Conservation (phyloP, 306 rosid species). For the Lablab purpureus region DNA sequence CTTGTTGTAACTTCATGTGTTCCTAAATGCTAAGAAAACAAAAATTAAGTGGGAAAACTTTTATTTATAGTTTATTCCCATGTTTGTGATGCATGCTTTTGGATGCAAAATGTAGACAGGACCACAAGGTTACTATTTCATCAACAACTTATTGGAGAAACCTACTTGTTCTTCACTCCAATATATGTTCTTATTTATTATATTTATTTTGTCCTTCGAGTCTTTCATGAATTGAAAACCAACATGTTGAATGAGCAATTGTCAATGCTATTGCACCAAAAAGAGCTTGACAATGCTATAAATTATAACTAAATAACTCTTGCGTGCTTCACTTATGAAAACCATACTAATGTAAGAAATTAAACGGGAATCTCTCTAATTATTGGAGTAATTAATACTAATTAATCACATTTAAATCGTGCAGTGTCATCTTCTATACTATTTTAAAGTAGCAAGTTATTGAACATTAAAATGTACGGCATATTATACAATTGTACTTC, state of each 20-base stretch:
- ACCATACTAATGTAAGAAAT: neutral
- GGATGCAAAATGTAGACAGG: neutral
- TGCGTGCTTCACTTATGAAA: slow-evolving; percentile 5
- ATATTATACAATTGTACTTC: neutral
- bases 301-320: neutral
- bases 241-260: neutral
- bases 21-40: neutral
- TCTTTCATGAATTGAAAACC: neutral
- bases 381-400: neutral
- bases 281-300: neutral
- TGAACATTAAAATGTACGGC: neutral
- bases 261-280: too few species aligned
- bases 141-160: neutral
- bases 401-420: slow-evolving; percentile 17
- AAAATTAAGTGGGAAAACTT: neutral
- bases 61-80: slow-evolving; percentile 13
- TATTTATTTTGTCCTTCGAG: neutral
- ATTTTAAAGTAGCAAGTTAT: neutral
- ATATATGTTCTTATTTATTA: neutral
- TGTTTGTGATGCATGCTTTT: slow-evolving; percentile 11
- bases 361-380: neutral
- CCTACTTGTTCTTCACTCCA: neutral
- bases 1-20: neutral
- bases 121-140: neutral
- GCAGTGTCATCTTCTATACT: neutral